These are phyloP conservation scores for Colletotrichum caudatum DNA, from an alignment of 2,329 filamentous ascomycete species.

Conservation along the genomic window DNA sequence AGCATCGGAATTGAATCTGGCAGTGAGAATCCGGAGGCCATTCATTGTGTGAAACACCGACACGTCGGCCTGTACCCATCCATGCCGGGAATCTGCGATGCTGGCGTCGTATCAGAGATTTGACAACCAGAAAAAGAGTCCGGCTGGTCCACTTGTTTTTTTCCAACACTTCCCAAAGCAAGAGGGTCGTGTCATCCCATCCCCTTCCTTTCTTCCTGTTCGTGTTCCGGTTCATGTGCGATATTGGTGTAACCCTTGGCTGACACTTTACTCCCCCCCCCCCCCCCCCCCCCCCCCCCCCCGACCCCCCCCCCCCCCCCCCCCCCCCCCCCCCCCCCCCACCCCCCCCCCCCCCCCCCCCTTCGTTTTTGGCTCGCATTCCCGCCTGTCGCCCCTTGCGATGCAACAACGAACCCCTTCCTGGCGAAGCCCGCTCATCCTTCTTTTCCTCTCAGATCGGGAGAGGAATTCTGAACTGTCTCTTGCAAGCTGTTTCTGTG, in stretches of 20 bases:
- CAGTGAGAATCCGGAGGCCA: background rate
- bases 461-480: background rate
- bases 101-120: constrained; percentile 30
- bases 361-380: constrained; percentile 33
- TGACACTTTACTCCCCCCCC: too few species aligned
- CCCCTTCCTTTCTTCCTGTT: constrained; percentile 11
- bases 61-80: background rate
- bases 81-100: constrained; percentile 13
- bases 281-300: too few species aligned
- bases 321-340: too few species aligned
- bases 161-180: constrained; percentile 4
- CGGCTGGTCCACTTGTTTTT: background rate
- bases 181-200: constrained; percentile 20
- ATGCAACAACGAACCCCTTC: constrained; percentile 27
- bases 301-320: too few species aligned
- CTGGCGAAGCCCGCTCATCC: constrained; percentile 3
- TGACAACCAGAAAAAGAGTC: constrained; percentile 8
- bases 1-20: background rate
- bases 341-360: too few species aligned
- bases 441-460: background rate
- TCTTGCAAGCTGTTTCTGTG: constrained; percentile 2
- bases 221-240: constrained; percentile 8
- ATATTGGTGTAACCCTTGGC: constrained; percentile 34
- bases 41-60: background rate
- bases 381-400: constrained; percentile 21